Evolutionary conservation across 768 basidiomycete species (phyloP).

Genomic region (Porphyrellus cyaneotinctus): DNA sequence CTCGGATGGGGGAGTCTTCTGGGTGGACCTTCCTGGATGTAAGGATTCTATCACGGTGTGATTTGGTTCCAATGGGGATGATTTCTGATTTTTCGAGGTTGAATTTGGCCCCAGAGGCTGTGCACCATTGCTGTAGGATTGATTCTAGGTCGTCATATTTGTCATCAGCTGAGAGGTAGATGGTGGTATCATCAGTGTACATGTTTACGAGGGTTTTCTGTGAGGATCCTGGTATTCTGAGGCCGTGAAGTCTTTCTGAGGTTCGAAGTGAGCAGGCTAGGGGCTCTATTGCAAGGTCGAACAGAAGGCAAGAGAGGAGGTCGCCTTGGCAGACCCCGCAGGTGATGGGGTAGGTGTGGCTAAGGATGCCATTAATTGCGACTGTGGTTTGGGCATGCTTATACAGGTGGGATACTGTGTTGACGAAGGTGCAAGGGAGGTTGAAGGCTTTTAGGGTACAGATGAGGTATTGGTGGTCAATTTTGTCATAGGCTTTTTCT

Average conservation of each 20-base stretch:
- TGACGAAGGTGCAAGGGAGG: background rate
- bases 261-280: background rate
- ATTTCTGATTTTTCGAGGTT: slow-evolving; percentile 24
- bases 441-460: background rate
- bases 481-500: slow-evolving; percentile 38
- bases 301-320: background rate
- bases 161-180: slow-evolving; percentile 17
- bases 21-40: background rate
- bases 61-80: slow-evolving; percentile 21
- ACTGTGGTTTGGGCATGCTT: background rate
- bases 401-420: background rate
- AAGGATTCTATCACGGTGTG: background rate
- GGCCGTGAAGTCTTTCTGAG: background rate
- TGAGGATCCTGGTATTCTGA: background rate
- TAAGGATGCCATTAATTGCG: background rate
- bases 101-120: slow-evolving; percentile 10
- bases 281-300: background rate
- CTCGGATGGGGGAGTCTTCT: background rate
- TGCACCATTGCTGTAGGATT: slow-evolving; percentile 38
- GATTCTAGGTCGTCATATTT: background rate
- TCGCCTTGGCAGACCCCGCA: slow-evolving; percentile 35
- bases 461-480: slow-evolving; percentile 29
- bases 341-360: background rate
- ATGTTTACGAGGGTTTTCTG: slow-evolving; percentile 10
- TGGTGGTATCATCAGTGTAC: slow-evolving; percentile 28